phyloP scores from a whole-genome alignment of 179 eudicot species.

The Corrigiola litoralis region DNA sequence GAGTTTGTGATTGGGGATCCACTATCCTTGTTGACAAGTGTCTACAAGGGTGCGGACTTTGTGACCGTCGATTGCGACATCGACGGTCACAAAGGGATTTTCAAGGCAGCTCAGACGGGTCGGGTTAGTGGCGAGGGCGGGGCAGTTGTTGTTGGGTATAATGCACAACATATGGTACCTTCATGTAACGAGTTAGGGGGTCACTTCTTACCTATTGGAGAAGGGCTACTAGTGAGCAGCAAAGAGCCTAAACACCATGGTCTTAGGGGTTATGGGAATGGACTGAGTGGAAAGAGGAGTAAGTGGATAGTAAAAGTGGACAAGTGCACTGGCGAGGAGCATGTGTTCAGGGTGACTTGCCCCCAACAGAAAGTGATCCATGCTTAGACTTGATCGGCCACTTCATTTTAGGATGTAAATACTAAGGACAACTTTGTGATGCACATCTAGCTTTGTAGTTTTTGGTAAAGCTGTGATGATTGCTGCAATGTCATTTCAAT shows the following conservation, averaged over 20 bases:
- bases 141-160: slow-evolving; percentile 31
- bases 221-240: slow-evolving; percentile 23
- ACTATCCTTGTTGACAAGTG: slow-evolving; percentile 20
- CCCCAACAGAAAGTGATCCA: slow-evolving; percentile 18
- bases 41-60: slow-evolving; percentile 44
- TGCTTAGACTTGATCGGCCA: neutral
- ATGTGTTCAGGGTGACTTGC: slow-evolving; percentile 33
- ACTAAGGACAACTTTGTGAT: neutral
- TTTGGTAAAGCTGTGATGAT: slow-evolving; percentile 29
- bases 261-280: neutral
- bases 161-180: slow-evolving; percentile 26
- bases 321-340: slow-evolving; percentile 42
- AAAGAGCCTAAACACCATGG: slow-evolving; percentile 9
- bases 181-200: slow-evolving; percentile 25
- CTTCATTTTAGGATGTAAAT: neutral
- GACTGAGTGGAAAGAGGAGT: slow-evolving; percentile 16
- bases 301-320: slow-evolving; percentile 40
- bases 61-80: slow-evolving; percentile 45
- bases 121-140: neutral
- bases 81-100: slow-evolving; percentile 5
- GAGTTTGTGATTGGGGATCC: slow-evolving; percentile 55
- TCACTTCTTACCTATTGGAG: slow-evolving; percentile 36
- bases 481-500: neutral
- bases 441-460: slow-evolving; percentile 28
- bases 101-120: neutral